A percentile compares a stretch with the other conserved stretches of the same genome.
Conservation (phyloP, 2,329 filamentous ascomycete species). For the Fusarium globosum region DNA sequence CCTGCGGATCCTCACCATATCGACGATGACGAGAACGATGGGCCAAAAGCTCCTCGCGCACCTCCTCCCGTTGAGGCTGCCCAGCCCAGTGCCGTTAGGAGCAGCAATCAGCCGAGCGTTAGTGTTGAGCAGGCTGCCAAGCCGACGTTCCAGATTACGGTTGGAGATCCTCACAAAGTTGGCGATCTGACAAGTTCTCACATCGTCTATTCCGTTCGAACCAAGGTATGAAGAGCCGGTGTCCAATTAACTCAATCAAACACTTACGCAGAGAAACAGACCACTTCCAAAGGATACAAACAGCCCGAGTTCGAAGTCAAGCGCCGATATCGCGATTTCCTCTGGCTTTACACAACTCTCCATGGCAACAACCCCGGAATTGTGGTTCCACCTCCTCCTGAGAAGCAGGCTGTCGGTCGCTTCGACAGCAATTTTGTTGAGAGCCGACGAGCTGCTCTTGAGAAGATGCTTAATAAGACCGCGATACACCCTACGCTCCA, state of each 20-base stretch:
- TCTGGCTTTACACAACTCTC: constrained; percentile 96
- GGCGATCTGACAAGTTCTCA: constrained; percentile 96
- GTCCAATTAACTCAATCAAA: background rate
- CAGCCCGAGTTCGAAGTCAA: constrained; percentile 94
- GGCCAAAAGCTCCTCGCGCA: constrained; percentile 64
- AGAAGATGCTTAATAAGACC: constrained; percentile 98
- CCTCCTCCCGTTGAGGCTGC: constrained; percentile 74
- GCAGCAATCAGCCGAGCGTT: constrained; percentile 77
- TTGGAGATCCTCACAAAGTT: constrained; percentile 97
- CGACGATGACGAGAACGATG: constrained; percentile 75
- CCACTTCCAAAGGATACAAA: constrained; percentile 94
- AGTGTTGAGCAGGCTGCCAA: constrained; percentile 94
- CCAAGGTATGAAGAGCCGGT: constrained; percentile 70
- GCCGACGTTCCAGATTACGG: constrained; percentile 88
- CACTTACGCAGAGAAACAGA: constrained; percentile 62
- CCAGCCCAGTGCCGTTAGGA: constrained; percentile 62
- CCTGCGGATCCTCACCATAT: constrained; percentile 72
- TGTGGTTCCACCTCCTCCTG: constrained; percentile 93
- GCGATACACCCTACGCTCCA: constrained; percentile 90
- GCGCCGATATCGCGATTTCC: constrained; percentile 92
- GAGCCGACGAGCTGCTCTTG: constrained; percentile 86
- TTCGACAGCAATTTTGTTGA: constrained; percentile 99
- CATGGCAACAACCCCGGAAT: constrained; percentile 95
- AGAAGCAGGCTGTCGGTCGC: constrained; percentile 96
- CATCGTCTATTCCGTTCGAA: constrained; percentile 96